Conservation (phyloP, 75 land plant genomes). For the Pinus albicaulis region DNA sequence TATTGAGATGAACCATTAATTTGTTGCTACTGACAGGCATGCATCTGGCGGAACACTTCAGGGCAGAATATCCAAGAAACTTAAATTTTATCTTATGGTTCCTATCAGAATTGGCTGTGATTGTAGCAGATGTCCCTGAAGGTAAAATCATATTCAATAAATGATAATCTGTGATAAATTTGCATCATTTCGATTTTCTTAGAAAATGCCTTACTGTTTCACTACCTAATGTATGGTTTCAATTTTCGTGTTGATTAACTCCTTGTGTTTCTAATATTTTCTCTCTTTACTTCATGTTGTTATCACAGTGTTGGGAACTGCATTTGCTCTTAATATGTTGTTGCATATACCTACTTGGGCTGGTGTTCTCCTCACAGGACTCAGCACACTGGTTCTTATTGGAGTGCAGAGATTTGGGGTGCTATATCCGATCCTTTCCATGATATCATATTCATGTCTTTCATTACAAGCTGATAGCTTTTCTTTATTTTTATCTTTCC, state of each 20-base stretch:
- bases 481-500: too few species aligned
- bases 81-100: conserved; percentile 70
- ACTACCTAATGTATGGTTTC: too few species aligned
- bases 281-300: not conserved
- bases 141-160: conserved; percentile 14
- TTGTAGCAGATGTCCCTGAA: conserved; percentile 90
- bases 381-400: conserved; percentile 71
- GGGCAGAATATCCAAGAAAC: conserved; percentile 70
- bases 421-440: not conserved
- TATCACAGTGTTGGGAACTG: conserved; percentile 82
- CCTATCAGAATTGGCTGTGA: conserved; percentile 73
- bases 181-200: too few species aligned
- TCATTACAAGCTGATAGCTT: too few species aligned
- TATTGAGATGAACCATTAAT: not conserved
- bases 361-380: conserved; percentile 82
- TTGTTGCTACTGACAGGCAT: conserved; percentile 33
- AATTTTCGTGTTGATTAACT: too few species aligned
- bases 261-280: too few species aligned
- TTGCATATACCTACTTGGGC: conserved; percentile 80
- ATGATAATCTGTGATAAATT: too few species aligned
- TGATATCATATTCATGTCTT: too few species aligned
- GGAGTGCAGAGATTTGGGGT: conserved; percentile 82
- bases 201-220: too few species aligned
- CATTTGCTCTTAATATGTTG: conserved; percentile 80
- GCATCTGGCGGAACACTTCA: conserved; percentile 78